These are phyloP conservation scores for Penicillium griseofulvum DNA, from an alignment of 2,329 filamentous ascomycete genomes.

Conservation along the genomic window DNA sequence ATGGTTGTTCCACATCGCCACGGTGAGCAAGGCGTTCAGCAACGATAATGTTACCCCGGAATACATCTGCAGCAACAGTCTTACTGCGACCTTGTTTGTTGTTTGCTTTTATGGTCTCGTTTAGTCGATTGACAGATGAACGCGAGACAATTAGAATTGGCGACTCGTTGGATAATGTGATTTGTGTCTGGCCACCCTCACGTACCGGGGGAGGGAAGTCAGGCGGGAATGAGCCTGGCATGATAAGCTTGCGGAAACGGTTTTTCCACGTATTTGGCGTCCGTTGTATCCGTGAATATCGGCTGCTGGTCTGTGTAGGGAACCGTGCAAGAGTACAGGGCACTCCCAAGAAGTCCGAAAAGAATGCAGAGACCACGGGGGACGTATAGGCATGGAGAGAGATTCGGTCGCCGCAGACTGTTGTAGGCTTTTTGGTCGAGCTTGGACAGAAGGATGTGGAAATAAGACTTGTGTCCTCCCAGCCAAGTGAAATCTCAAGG, in stretches of 20 bases:
- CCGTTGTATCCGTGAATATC: constrained; percentile 70
- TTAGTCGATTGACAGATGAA: constrained; percentile 75
- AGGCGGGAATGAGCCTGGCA: constrained; percentile 56
- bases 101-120: constrained; percentile 64
- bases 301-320: constrained; percentile 64
- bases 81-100: constrained; percentile 54
- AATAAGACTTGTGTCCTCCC: constrained; percentile 50
- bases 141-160: constrained; percentile 83
- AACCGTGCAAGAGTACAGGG: constrained; percentile 84
- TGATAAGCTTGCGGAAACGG: constrained; percentile 24
- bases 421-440: constrained; percentile 51
- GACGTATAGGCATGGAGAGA: constrained; percentile 68
- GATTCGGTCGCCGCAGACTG: constrained; percentile 80
- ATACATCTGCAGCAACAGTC: constrained; percentile 68
- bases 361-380: constrained; percentile 67
- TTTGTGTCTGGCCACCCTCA: constrained; percentile 48
- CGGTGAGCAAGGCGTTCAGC: constrained; percentile 49
- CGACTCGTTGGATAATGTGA: constrained; percentile 87
- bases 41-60: constrained; percentile 85
- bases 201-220: constrained; percentile 50
- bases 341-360: constrained; percentile 70
- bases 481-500: constrained; percentile 38
- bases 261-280: constrained; percentile 40
- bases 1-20: constrained; percentile 57
- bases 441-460: constrained; percentile 60